Evolutionary conservation across 768 basidiomycete species (phyloP).

Genomic region (Hypholoma fasciculare): DNA sequence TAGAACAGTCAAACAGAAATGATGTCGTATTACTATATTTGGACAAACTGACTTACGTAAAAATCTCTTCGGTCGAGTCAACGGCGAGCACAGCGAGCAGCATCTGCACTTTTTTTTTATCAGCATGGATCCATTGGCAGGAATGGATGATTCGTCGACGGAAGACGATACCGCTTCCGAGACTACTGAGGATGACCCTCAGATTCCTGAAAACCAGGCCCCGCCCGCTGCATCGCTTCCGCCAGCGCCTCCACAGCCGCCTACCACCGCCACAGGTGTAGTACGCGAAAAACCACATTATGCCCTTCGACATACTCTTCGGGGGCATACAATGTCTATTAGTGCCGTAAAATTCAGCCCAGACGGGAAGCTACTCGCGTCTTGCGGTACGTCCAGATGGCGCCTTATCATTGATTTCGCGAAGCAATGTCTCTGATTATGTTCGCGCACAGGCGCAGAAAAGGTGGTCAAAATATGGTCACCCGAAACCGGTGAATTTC

Average conservation of each 20-base stretch:
- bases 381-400: slow-evolving; percentile 64
- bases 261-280: slow-evolving; percentile 33
- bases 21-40: too few relatives aligned
- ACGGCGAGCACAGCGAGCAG: neutral
- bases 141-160: slow-evolving; percentile 52
- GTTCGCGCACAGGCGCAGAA: slow-evolving; percentile 59
- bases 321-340: slow-evolving; percentile 80
- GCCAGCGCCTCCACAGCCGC: slow-evolving; percentile 27
- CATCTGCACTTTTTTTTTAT: too few relatives aligned
- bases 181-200: slow-evolving; percentile 84
- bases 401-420: slow-evolving; percentile 10
- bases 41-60: too few relatives aligned
- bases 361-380: slow-evolving; percentile 81
- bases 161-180: slow-evolving; percentile 74
- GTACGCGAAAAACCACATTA: slow-evolving; percentile 66
- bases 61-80: too few relatives aligned
- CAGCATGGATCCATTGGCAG: slow-evolving; percentile 43
- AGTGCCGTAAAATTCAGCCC: slow-evolving; percentile 92
- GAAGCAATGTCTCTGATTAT: slow-evolving; percentile 10
- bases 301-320: slow-evolving; percentile 61
- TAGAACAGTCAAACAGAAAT: too few relatives aligned
- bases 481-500: slow-evolving; percentile 74
- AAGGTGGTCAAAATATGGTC: slow-evolving; percentile 82
- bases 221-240: slow-evolving; percentile 24
- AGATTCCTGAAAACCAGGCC: slow-evolving; percentile 61